phyloP scores from a whole-genome alignment of 1,284 basidiomycete species.

The Rhodotorula sp. region DNA sequence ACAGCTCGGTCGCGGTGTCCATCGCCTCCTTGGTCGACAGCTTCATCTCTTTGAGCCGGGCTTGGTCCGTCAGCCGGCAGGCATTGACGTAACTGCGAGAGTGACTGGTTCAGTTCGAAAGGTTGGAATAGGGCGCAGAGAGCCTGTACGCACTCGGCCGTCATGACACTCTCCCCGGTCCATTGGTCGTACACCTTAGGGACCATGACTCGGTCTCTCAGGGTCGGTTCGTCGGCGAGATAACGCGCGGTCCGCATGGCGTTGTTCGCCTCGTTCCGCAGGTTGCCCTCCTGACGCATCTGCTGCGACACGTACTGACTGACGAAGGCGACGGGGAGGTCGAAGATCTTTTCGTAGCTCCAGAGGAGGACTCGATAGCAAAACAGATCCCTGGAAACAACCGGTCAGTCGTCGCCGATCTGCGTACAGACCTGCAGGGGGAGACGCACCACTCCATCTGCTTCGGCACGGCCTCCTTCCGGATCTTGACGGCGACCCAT shows the following conservation, averaged over 20 bases:
- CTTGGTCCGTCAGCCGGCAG: constrained; percentile 62
- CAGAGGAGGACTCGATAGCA: constrained; percentile 46
- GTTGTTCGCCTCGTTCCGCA: constrained; percentile 69
- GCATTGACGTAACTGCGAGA: constrained; percentile 38
- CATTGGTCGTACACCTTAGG: constrained; percentile 72
- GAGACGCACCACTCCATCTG: constrained; percentile 64
- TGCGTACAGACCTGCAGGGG: neutral
- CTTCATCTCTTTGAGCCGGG: constrained; percentile 50
- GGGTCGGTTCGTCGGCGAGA: constrained; percentile 63
- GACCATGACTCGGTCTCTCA: constrained; percentile 71
- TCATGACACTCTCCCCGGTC: constrained; percentile 74
- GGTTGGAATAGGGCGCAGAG: neutral
- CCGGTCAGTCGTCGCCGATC: neutral
- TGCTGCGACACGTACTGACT: constrained; percentile 71
- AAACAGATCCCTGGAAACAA: constrained; percentile 34
- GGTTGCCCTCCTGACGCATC: constrained; percentile 76
- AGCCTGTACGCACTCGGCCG: constrained; percentile 65
- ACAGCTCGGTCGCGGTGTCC: constrained; percentile 74
- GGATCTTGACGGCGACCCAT: constrained; percentile 83
- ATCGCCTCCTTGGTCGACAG: constrained; percentile 60
- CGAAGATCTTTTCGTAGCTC: constrained; percentile 56
- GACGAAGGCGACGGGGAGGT: constrained; percentile 71
- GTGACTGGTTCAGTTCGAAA: neutral
- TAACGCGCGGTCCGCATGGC: constrained; percentile 62
- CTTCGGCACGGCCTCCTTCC: constrained; percentile 78